These are phyloP conservation scores for Andrographis paniculata DNA, from an alignment of 305 asterid genomes.

Conservation along the genomic window DNA sequence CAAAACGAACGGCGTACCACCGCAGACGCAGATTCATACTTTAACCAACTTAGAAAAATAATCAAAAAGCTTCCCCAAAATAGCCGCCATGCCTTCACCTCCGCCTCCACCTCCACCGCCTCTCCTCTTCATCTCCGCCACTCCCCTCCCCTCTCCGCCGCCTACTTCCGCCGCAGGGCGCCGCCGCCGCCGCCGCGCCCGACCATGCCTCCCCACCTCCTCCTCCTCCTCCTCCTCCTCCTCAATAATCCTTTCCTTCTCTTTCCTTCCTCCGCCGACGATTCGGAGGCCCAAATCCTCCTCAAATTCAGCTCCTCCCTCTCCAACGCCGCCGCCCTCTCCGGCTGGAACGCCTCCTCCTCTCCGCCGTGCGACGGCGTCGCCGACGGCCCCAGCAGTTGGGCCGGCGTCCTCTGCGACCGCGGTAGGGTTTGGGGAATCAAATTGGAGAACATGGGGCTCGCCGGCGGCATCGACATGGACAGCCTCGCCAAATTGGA, in stretches of 20 bases:
- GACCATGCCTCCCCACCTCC: background rate
- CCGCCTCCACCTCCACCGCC: too few relatives aligned
- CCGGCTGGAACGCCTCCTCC: constrained; percentile 34
- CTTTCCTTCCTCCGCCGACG: background rate
- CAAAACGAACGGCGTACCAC: too few relatives aligned
- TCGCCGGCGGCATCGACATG: constrained; percentile 52
- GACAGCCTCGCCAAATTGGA: constrained; percentile 36
- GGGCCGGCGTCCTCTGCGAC: constrained; percentile 65
- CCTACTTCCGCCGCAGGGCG: constrained; percentile 32
- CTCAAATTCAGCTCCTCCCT: constrained; percentile 53
- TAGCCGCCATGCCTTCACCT: too few relatives aligned
- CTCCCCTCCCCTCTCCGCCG: too few relatives aligned
- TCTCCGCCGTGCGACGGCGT: constrained; percentile 36
- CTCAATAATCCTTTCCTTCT: background rate
- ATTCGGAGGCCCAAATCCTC: constrained; percentile 40
- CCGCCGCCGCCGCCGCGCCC: constrained; percentile 10
- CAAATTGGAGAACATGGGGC: constrained; percentile 64
- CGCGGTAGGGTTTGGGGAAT: constrained; percentile 58
- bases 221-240: background rate
- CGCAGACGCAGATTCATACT: too few relatives aligned
- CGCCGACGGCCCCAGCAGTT: constrained; percentile 19
- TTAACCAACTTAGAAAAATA: too few relatives aligned
- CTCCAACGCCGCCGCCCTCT: constrained; percentile 26
- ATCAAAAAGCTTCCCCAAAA: too few relatives aligned
- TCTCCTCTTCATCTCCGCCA: too few relatives aligned